phyloP scores from a whole-genome alignment of 768 basidiomycete species.

The Podaxis sp. region DNA sequence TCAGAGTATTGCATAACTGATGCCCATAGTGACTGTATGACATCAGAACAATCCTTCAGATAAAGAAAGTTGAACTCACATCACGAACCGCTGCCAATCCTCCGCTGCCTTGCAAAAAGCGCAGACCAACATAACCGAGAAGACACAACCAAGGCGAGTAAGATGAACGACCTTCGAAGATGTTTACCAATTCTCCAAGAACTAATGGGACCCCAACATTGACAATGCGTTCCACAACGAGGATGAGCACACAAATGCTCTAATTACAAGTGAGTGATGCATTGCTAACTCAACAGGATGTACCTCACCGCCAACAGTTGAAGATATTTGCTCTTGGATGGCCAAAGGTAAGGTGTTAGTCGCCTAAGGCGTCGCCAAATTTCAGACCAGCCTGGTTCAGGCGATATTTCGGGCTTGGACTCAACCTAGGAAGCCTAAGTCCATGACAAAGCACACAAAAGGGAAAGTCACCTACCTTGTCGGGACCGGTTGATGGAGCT shows the following conservation, averaged over 20 bases:
- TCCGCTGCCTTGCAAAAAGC: constrained; percentile 75
- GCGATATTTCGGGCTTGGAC: constrained; percentile 49
- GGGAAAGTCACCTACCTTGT: constrained; percentile 34
- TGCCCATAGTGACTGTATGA: constrained; percentile 65
- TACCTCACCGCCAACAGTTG: constrained; percentile 66
- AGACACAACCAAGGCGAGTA: constrained; percentile 70
- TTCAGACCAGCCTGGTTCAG: constrained; percentile 73
- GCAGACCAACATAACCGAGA: constrained; percentile 63
- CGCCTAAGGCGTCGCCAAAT: constrained; percentile 62
- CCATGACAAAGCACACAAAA: not conserved
- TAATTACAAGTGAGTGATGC: constrained; percentile 26
- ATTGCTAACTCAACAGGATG: constrained; percentile 3
- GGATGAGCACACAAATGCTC: constrained; percentile 67
- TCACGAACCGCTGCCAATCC: constrained; percentile 72
- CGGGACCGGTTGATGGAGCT: constrained; percentile 38
- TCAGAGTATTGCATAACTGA: constrained; percentile 92
- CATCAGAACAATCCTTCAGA: not conserved
- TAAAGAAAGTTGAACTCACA: constrained; percentile 28
- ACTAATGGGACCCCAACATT: constrained; percentile 71
- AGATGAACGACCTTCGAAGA: constrained; percentile 47
- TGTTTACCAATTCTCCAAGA: constrained; percentile 62
- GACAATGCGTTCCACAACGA: constrained; percentile 75
- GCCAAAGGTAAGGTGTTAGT: constrained; percentile 85
- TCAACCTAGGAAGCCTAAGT: constrained; percentile 29
- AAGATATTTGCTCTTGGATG: constrained; percentile 59